phyloP scores from a whole-genome alignment of 2,329 filamentous ascomycete genomes.

The Penicillium expansum region DNA sequence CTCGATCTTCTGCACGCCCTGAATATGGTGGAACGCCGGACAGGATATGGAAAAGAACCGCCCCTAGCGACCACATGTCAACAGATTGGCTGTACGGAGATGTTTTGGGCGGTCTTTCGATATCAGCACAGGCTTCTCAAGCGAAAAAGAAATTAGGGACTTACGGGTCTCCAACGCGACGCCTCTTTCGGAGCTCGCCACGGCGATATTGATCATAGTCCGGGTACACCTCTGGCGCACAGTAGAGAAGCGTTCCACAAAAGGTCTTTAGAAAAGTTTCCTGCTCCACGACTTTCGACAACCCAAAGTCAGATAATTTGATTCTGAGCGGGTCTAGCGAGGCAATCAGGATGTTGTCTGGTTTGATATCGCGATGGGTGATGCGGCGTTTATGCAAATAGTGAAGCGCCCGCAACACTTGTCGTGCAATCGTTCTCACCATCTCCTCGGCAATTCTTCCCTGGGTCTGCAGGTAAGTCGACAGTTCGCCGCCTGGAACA shows the following conservation, averaged over 20 bases:
- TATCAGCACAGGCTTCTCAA: constrained; percentile 15
- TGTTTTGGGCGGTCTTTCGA: constrained; percentile 46
- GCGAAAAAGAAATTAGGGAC: constrained; percentile 15
- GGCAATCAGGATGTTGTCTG: constrained; percentile 90
- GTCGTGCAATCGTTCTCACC: constrained; percentile 66
- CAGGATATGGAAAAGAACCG: constrained; percentile 85
- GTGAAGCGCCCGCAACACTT: constrained; percentile 72
- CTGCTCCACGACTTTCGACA: constrained; percentile 90
- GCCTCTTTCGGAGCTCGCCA: constrained; percentile 60
- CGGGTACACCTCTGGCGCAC: constrained; percentile 93
- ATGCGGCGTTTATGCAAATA: constrained; percentile 88
- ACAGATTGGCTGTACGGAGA: constrained; percentile 83
- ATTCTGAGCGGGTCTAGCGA: constrained; percentile 71
- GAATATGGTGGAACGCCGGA: constrained; percentile 77
- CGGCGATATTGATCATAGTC: constrained; percentile 67
- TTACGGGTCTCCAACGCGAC: constrained; percentile 52
- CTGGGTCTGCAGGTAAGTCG: constrained; percentile 63
- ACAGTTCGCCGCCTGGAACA: constrained; percentile 77
- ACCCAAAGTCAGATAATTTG: constrained; percentile 92
- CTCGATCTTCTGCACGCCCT: constrained; percentile 70
- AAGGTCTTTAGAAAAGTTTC: constrained; percentile 95
- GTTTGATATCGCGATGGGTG: constrained; percentile 97
- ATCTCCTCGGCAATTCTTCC: constrained; percentile 64
- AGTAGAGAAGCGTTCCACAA: constrained; percentile 92
- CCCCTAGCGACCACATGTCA: constrained; percentile 94